Conservation (phyloP, 108 stramenopile species). For the Licmophora abbreviata region DNA sequence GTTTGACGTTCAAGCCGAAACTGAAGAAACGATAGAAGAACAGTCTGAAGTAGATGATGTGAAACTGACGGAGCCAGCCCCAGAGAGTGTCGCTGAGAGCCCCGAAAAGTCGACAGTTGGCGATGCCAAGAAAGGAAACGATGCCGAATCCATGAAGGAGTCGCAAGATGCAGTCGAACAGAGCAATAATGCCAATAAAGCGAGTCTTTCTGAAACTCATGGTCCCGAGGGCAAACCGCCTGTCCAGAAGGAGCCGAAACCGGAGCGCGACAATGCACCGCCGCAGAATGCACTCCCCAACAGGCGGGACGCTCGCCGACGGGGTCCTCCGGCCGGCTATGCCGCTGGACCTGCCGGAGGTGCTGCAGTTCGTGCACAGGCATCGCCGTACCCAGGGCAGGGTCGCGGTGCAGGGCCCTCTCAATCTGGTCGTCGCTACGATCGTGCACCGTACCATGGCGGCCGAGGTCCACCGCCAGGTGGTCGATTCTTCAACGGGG, state of each 20-base stretch:
- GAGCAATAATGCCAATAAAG: slow-evolving; percentile 7
- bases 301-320: slow-evolving; percentile 32
- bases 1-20: slow-evolving; percentile 58
- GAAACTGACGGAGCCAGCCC: slow-evolving; percentile 8
- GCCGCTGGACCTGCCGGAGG: slow-evolving; percentile 73
- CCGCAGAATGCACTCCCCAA: slow-evolving; percentile 4
- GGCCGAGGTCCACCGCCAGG: slow-evolving; percentile 3
- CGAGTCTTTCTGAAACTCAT: slow-evolving; percentile 1
- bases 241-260: not conserved
- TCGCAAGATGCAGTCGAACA: slow-evolving; percentile 12
- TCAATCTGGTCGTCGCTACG: slow-evolving; percentile 4
- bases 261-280: slow-evolving; percentile 1
- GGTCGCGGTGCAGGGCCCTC: slow-evolving; percentile 1
- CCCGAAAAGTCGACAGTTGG: slow-evolving; percentile 6
- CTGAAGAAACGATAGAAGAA: slow-evolving; percentile 17
- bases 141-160: too few relatives aligned
- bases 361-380: slow-evolving; percentile 4
- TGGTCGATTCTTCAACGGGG: not conserved
- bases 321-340: slow-evolving; percentile 77
- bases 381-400: not conserved
- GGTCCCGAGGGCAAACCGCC: not conserved
- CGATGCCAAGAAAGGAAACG: slow-evolving; percentile 29
- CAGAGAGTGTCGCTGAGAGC: slow-evolving; percentile 5
- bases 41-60: slow-evolving; percentile 1
- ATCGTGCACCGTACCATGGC: not conserved